Percentiles rank a stretch among this genome's conserved stretches.
Evolutionary conservation across 495 filamentous ascomycete species (phyloP).

Genomic region (Aspergillus funiculosus): DNA sequence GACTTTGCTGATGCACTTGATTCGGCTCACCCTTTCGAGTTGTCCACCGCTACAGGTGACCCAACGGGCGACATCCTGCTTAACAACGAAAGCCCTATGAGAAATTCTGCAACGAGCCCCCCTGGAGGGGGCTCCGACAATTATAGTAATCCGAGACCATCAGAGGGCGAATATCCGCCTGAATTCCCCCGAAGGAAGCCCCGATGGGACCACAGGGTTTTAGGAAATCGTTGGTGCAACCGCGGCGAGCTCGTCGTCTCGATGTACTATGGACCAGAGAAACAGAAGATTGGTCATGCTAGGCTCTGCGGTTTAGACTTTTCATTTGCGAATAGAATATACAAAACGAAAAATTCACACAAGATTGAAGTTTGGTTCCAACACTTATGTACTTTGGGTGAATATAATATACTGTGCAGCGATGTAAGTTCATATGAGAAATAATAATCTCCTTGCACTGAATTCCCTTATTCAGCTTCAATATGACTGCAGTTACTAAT

Average conservation of each 20-base stretch:
- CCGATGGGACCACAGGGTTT: neutral
- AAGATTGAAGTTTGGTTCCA: conserved; percentile 38
- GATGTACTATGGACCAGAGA: conserved; percentile 35
- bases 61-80: no score
- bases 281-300: conserved; percentile 30
- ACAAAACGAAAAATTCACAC: conserved; percentile 17
- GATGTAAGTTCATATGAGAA: conserved; percentile 24
- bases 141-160: no score
- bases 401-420: conserved; percentile 27
- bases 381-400: conserved; percentile 29
- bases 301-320: conserved; percentile 33
- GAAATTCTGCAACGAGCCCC: no score
- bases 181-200: conserved; percentile 9
- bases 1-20: no score
- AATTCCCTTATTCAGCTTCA: neutral
- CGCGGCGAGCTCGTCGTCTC: conserved; percentile 21
- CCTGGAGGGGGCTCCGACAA: neutral
- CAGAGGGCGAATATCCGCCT: neutral
- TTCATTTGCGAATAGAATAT: conserved; percentile 19
- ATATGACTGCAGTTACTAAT: conserved; percentile 8
- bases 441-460: neutral
- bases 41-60: no score
- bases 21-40: neutral
- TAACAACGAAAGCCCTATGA: no score
- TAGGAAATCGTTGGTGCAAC: conserved; percentile 16